A percentile compares a stretch with the other conserved stretches of the same genome.
phyloP scores from a whole-genome alignment of 106 monocot species.

The Allium fistulosum region DNA sequence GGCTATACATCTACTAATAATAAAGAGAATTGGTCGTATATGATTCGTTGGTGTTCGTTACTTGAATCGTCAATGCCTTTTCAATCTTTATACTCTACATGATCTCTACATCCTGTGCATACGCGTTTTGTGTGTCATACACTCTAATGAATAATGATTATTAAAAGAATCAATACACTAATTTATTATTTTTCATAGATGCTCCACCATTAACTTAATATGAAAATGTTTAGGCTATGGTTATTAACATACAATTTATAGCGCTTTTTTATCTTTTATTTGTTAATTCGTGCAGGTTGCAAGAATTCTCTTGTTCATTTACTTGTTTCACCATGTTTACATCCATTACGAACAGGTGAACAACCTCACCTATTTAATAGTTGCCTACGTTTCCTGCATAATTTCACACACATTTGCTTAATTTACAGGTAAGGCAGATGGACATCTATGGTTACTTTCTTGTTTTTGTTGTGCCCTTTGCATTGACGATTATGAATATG shows the following conservation, averaged over 20 bases:
- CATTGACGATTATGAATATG: constrained; percentile 59
- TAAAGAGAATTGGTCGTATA: too few species aligned
- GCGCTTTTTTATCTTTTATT: not conserved
- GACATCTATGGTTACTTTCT: constrained; percentile 48
- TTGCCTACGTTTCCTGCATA: not conserved
- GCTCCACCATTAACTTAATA: too few species aligned
- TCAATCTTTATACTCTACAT: too few species aligned
- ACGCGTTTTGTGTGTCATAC: too few species aligned
- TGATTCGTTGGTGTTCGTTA: too few species aligned
- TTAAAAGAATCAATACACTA: too few species aligned
- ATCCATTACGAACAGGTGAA: constrained; percentile 69
- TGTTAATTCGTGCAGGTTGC: constrained; percentile 45
- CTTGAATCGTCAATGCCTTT: too few species aligned
- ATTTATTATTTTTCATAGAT: too few species aligned
- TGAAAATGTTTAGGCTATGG: too few species aligned
- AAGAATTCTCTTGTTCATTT: constrained; percentile 67
- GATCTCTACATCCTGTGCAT: too few species aligned
- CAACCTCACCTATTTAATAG: not conserved
- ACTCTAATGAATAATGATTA: too few species aligned
- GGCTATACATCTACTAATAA: too few species aligned
- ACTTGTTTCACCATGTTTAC: constrained; percentile 77
- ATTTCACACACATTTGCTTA: not conserved
- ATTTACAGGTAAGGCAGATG: constrained; percentile 58
- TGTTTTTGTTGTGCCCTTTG: constrained; percentile 41
- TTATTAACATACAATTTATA: not conserved